Base-by-base conservation (phyloP, 179 eudicot genomes). In the Carnegiea gigantea region DNA sequence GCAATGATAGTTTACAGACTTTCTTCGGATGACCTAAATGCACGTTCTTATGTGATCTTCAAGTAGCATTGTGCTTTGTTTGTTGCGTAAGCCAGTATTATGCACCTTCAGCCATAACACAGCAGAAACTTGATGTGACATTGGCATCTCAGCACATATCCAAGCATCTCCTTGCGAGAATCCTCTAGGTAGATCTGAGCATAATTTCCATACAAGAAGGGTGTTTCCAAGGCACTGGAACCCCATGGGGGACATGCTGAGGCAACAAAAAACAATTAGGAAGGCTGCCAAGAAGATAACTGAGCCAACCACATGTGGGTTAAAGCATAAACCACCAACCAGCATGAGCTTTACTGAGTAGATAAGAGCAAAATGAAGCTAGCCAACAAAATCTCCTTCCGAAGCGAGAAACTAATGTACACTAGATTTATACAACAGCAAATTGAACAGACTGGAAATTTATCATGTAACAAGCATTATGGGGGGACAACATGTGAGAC, bases 141-240 rank as follows among this genome's bases (percentile, higher is more conserved):
- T 9, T 24, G 15, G 70, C 26, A 23, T 64, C 33, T 64, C 23
- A 23, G 70, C 70, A 23, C 17, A 51, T 64, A 10, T 64, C 33
- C 70, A 64, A 64, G 70, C 70, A 26, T 1, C 38, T 67, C 38
- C 36, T 24, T 15, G 7, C 24, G 24, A 60, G 48, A 23, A 54
- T 18, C 73, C 44, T 67, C 60, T 51, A 75, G 62, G 53, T 28
- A 10, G 83, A 54, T 84, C 78, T 76, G 40, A 83, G 82, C 77
- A 86, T 9, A 68, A 80, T 82, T 67, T 30, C 46, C 85, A 64
- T 59, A 48, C 72, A 73, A 38, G 9, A 14, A 13, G 73, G 57
- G 54, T 78, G 59, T 70, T 18, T 28, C 90, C 92, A 89, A 49
- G 92, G 92, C 70, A 0, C 7, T 51, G 85, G 74, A 83, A 80